Percentiles rank a stretch among this genome's conserved stretches.
These are phyloP conservation scores for Xylaria grammica DNA, from an alignment of 495 filamentous ascomycete species.

Conservation along the genomic window DNA sequence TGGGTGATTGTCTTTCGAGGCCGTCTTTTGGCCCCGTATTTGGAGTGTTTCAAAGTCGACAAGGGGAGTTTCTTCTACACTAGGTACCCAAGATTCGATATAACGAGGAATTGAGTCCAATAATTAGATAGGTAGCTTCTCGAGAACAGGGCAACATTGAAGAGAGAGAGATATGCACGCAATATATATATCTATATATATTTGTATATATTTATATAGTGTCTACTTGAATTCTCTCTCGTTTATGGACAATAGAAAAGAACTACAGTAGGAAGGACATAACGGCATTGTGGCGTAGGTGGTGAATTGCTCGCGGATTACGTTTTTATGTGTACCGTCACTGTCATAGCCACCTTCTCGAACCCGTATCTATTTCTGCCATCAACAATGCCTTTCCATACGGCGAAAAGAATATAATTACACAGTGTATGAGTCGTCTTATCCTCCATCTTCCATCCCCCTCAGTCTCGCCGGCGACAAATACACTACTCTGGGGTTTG, in stretches of 20 bases:
- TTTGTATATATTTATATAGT: too few relatives aligned
- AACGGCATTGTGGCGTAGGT: too few relatives aligned
- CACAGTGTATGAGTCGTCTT: neutral
- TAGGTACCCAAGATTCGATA: neutral
- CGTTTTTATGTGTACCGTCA: neutral
- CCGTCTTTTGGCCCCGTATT: neutral
- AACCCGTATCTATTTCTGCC: neutral
- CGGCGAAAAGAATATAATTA: neutral
- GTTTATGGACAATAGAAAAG: too few relatives aligned
- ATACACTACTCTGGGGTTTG: neutral
- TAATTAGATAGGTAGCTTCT: neutral
- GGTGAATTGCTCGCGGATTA: too few relatives aligned
- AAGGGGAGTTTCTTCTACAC: too few relatives aligned
- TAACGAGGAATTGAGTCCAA: neutral
- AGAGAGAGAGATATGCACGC: too few relatives aligned
- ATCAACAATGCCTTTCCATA: constrained; percentile 7
- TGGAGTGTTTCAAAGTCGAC: constrained; percentile 35
- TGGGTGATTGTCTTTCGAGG: constrained; percentile 1
- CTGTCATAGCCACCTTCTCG: constrained; percentile 14
- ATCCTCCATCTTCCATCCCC: neutral
- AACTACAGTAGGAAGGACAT: too few relatives aligned
- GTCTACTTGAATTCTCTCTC: too few relatives aligned
- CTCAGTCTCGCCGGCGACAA: neutral
- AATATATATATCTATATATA: too few relatives aligned
- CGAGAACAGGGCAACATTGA: too few relatives aligned